Evolutionary conservation across 1,284 basidiomycete genomes (phyloP).

Genomic region (Ceratobasidium sp.): DNA sequence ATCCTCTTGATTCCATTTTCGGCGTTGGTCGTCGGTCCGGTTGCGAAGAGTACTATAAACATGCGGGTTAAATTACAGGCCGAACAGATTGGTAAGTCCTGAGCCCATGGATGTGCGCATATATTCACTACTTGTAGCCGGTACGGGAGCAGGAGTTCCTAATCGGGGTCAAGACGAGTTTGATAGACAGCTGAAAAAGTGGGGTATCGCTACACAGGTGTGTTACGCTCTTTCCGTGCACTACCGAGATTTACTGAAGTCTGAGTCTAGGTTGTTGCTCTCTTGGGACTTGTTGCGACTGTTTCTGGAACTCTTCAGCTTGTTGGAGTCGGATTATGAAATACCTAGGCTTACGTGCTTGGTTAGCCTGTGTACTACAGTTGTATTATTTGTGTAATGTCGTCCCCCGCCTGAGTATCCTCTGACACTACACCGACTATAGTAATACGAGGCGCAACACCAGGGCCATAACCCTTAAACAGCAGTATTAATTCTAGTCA

Average conservation of each 20-base stretch:
- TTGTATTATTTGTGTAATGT: too few species aligned
- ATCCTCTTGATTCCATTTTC: constrained; percentile 13
- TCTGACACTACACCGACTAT: too few species aligned
- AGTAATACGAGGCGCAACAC: too few species aligned
- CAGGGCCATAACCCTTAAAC: too few species aligned
- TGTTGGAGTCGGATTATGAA: constrained; percentile 24
- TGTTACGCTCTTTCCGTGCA: too few species aligned
- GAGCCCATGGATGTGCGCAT: background rate
- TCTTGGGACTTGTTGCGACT: constrained; percentile 24
- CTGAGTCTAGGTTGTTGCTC: constrained; percentile 17
- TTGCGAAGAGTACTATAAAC: constrained; percentile 5
- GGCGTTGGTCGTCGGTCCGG: constrained; percentile 19
- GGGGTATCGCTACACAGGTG: constrained; percentile 27
- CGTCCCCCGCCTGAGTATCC: too few species aligned
- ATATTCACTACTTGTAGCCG: constrained; percentile 1
- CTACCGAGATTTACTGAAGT: background rate
- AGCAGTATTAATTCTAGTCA: too few species aligned
- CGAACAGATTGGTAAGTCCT: constrained; percentile 26
- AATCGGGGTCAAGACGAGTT: constrained; percentile 32
- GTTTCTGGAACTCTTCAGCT: constrained; percentile 34
- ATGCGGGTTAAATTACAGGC: constrained; percentile 30
- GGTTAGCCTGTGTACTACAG: too few species aligned
- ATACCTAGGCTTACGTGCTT: too few species aligned
- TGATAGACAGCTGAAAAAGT: constrained; percentile 31
- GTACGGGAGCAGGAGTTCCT: constrained; percentile 31